A percentile compares a stretch with the other conserved stretches of the same genome.
Evolutionary conservation across 192 early-diverging fungal species (phyloP).

Genomic region (Coemansia sp.): DNA sequence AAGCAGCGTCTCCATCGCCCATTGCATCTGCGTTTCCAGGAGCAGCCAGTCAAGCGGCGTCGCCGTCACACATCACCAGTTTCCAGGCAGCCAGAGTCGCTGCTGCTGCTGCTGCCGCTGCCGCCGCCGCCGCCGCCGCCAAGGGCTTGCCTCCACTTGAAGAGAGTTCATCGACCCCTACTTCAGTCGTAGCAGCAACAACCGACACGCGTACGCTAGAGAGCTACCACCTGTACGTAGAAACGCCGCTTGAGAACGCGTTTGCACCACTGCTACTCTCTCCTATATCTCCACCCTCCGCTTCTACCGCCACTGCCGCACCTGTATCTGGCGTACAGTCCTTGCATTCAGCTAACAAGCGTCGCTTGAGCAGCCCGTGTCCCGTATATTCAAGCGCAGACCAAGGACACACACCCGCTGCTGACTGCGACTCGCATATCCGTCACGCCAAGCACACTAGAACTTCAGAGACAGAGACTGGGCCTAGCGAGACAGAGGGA

Average conservation of each 20-base stretch:
- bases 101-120: too few relatives aligned
- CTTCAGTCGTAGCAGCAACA: not conserved
- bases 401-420: not conserved
- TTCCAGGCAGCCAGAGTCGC: slow-evolving; percentile 41
- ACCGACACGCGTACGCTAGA: slow-evolving; percentile 27
- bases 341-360: slow-evolving; percentile 23
- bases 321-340: not conserved
- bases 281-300: not conserved
- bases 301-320: not conserved
- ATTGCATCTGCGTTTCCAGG: slow-evolving; percentile 14
- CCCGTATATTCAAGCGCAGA: not conserved
- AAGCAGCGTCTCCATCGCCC: slow-evolving; percentile 8
- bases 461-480: not conserved
- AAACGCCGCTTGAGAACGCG: slow-evolving; percentile 38
- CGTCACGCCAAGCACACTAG: slow-evolving; percentile 38
- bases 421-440: not conserved
- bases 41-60: slow-evolving; percentile 32
- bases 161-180: not conserved
- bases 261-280: slow-evolving; percentile 15
- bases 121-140: slow-evolving; percentile 27
- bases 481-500: not conserved
- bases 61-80: slow-evolving; percentile 26
- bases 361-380: slow-evolving; percentile 42
- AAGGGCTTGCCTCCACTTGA: slow-evolving; percentile 21
- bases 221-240: slow-evolving; percentile 49